phyloP scores from a whole-genome alignment of 306 rosid species.

The Medicago lupulina region DNA sequence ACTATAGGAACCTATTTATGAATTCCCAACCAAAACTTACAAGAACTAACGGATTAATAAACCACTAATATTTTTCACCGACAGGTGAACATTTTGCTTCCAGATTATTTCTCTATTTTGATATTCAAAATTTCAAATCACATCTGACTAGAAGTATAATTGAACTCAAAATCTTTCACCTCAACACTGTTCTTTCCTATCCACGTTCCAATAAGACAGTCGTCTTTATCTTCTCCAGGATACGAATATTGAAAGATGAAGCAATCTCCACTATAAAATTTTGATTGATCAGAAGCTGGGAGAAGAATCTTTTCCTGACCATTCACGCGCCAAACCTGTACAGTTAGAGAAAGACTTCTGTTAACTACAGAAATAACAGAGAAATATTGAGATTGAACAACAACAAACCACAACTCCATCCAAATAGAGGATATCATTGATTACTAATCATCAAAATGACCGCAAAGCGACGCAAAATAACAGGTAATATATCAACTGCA shows the following conservation, averaged over 20 bases:
- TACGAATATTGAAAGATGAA: slow-evolving; percentile 86
- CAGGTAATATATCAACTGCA: slow-evolving; percentile 31
- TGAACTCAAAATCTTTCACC: slow-evolving; percentile 57
- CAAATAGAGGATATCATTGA: slow-evolving; percentile 27
- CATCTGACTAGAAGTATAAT: slow-evolving; percentile 5
- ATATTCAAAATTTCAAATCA: slow-evolving; percentile 36
- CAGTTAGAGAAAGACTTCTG: slow-evolving; percentile 43
- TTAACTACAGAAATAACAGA: slow-evolving; percentile 46
- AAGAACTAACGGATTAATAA: slow-evolving; percentile 9
- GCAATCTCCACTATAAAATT: slow-evolving; percentile 92
- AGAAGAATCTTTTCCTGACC: slow-evolving; percentile 79
- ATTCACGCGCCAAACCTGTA: slow-evolving; percentile 92
- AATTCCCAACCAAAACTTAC: slow-evolving; percentile 12
- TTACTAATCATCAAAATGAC: slow-evolving; percentile 35
- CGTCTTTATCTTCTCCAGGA: slow-evolving; percentile 95
- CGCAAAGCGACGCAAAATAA: slow-evolving; percentile 7
- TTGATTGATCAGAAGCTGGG: slow-evolving; percentile 82
- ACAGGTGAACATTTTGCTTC: slow-evolving; percentile 20
- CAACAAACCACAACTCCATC: slow-evolving; percentile 28
- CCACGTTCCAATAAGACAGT: slow-evolving; percentile 88
- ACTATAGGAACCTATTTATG: slow-evolving; percentile 18
- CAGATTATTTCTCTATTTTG: slow-evolving; percentile 34
- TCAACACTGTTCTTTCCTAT: slow-evolving; percentile 86
- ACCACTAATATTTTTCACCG: slow-evolving; percentile 31
- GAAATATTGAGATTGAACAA: slow-evolving; percentile 30